Base-by-base conservation (phyloP, 177 flowering plant species). In the Telopea speciosissima region DNA sequence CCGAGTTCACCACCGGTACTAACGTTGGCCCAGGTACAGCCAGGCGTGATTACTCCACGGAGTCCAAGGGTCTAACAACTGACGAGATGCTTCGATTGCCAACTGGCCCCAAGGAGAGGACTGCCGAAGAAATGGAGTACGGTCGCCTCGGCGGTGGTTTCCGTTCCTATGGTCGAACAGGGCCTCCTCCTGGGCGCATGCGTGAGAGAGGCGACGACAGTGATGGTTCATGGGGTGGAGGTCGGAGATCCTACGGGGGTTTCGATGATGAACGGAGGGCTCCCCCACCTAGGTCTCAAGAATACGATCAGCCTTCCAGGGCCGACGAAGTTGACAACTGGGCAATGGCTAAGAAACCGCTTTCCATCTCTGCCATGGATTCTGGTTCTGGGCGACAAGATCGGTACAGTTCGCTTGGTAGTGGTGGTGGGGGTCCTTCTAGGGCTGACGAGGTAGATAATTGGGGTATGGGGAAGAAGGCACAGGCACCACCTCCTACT, bases 301-400 rank as follows among this genome's bases (percentile, higher is more conserved):
- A 90, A 45, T 84, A 72, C 12, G 92, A 89, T 77, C 93, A 81
- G 54, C 91, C 91, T 12, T 95, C 97, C 26, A 81, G 96, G 74
- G 98, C 97, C 9, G 97, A 89, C 70, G 97, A 86, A 81, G 96
- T 82, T 6, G 94, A 89, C 72, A 85, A 92, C 66, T 91, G 97
- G 97, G 87, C 84, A 24, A 56, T 67, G 65, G 68, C n/a, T 40
- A 91, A 91, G 78, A 87, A 80, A 28, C 21, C 86, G 22, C 9
- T 81, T 23, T 75, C 83, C 24, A 7, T 19, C 22, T 7, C 45
- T 36, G 3, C 61, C 8, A 23, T 24, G 54, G 68, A 44, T 66
- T 66, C 52, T 66, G 40, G 40, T 36, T 8, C 40, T 36, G 68
- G 68, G 44, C 24, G 68, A 22, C 9, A 42, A 21, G 71, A 80